Percentiles rank a stretch among this genome's conserved stretches.
phyloP scores from a whole-genome alignment of 257 asterid genomes.

The Nicotiana paniculata region DNA sequence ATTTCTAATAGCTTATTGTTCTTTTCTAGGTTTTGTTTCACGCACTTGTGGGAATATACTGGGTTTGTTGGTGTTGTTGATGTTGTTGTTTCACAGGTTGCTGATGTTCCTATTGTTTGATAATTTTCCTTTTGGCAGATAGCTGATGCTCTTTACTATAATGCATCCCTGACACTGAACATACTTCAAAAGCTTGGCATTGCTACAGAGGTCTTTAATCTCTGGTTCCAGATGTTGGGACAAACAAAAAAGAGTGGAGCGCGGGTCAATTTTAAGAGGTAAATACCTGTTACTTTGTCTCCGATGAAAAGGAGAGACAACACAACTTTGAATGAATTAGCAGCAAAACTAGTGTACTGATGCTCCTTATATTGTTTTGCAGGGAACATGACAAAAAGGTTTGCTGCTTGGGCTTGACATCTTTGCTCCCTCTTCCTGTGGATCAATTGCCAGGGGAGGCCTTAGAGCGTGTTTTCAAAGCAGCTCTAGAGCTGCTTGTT shows the following conservation, averaged over 20 bases:
- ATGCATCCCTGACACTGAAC: conserved; percentile 61
- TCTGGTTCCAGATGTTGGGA: conserved; percentile 95
- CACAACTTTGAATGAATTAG: neutral
- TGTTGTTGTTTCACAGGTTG: neutral
- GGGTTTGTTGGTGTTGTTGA: too few relatives aligned
- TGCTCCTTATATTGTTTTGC: conserved; percentile 21
- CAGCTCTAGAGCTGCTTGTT: conserved; percentile 80
- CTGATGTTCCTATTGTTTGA: conserved; percentile 8
- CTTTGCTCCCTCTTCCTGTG: conserved; percentile 85
- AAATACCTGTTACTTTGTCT: neutral
- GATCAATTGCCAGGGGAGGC: conserved; percentile 90
- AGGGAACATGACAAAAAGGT: conserved; percentile 98
- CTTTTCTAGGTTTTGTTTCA: neutral
- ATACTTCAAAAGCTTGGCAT: conserved; percentile 86
- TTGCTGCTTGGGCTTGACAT: conserved; percentile 95
- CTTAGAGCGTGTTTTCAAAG: conserved; percentile 87
- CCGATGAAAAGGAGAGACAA: neutral
- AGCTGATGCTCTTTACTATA: conserved; percentile 92
- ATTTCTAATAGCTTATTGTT: neutral
- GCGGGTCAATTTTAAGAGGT: conserved; percentile 81
- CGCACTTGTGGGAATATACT: too few relatives aligned
- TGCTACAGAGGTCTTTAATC: conserved; percentile 83
- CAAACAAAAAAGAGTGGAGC: conserved; percentile 81
- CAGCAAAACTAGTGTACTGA: neutral
- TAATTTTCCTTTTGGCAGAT: conserved; percentile 40